Evolutionary conservation across 2,329 filamentous ascomycete genomes (phyloP), one percentile per base, ranked within the genome.

Genomic region (Gremmenia infestans): DNA sequence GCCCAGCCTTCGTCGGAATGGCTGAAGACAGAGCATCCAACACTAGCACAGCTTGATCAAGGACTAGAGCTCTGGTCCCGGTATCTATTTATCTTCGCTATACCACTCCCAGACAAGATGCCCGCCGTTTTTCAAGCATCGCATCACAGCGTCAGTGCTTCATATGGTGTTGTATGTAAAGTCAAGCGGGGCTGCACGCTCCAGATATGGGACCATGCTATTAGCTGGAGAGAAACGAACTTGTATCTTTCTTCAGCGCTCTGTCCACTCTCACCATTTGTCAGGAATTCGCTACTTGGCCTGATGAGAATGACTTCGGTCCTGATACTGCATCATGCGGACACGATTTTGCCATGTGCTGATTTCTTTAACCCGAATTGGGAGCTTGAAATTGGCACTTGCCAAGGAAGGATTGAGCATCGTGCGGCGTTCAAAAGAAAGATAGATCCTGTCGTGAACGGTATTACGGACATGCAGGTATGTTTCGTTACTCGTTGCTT

Each of bases 301-400:
- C 52, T 67, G 22, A 63, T 65, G 63, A 53, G 60, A 15, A 50
- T 67, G 49, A 60, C 65, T 17, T 62, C 54, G 49, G 62, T 65
- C 45, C 45, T 67, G 25, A 58, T 58, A 23, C 40, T 67, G 35
- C 73, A 76, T 55, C 81, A 85, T 59, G 81, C 81, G n/a, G 82
- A 85, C 67, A 78, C 82, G 39, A 74, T 81, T 52, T 70, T 80
- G n/a, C 79, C 79, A 7, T 81, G 76, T 65, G 76, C 77, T 42
- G 81, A 83, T 60, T 81, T 83, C 67, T 85, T 84, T 71, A 85
- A 85, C 62, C 82, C 82, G 1, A 81, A 79, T 50, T 85, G 82
- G 82, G 82, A 85, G 63, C 74, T 80, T 4, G 82, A 85, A 62
- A 79, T 85, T 25, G 82, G 82, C 40, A 83, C 80, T 12, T 76